A percentile compares a stretch with the other conserved stretches of the same genome.
phyloP scores from a whole-genome alignment of 2,329 filamentous ascomycete genomes.

The Capronia americana region DNA sequence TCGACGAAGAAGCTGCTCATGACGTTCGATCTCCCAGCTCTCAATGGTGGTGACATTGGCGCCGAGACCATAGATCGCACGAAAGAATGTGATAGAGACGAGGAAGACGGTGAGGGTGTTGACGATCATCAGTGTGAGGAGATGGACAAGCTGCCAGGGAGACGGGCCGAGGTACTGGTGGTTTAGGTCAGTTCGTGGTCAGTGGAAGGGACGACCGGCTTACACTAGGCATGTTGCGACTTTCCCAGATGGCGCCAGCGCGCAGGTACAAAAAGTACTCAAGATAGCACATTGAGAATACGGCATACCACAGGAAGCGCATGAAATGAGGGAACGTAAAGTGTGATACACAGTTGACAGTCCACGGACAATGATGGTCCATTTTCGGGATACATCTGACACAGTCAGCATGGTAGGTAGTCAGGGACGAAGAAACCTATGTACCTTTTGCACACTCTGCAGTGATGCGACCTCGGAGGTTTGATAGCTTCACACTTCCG shows the following conservation, averaged over 20 bases:
- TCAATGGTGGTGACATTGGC: conserved; percentile 70
- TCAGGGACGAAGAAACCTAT: conserved; percentile 16
- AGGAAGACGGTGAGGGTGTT: conserved; percentile 66
- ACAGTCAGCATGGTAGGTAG: conserved; percentile 15
- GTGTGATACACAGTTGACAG: conserved; percentile 69
- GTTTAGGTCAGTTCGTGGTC: conserved; percentile 23
- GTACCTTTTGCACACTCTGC: conserved; percentile 66
- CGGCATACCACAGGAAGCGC: conserved; percentile 67
- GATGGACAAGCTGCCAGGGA: conserved; percentile 57
- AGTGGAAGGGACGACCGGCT: conserved; percentile 39
- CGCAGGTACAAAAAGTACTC: conserved; percentile 62
- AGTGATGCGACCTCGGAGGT: conserved; percentile 69
- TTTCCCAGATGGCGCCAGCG: conserved; percentile 60
- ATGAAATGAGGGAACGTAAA: conserved; percentile 70
- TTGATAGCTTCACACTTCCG: conserved; percentile 67
- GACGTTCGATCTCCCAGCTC: conserved; percentile 64
- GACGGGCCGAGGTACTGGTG: conserved; percentile 65
- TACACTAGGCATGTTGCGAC: conserved; percentile 63
- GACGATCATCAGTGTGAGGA: conserved; percentile 60
- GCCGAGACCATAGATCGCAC: conserved; percentile 61
- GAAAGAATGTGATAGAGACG: conserved; percentile 60
- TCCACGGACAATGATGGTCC: conserved; percentile 73
- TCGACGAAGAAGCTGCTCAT: conserved; percentile 54
- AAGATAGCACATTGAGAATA: conserved; percentile 63
- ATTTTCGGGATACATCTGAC: conserved; percentile 67